Conservation (phyloP, 768 basidiomycete species). For the Sarcodon aspratus region DNA sequence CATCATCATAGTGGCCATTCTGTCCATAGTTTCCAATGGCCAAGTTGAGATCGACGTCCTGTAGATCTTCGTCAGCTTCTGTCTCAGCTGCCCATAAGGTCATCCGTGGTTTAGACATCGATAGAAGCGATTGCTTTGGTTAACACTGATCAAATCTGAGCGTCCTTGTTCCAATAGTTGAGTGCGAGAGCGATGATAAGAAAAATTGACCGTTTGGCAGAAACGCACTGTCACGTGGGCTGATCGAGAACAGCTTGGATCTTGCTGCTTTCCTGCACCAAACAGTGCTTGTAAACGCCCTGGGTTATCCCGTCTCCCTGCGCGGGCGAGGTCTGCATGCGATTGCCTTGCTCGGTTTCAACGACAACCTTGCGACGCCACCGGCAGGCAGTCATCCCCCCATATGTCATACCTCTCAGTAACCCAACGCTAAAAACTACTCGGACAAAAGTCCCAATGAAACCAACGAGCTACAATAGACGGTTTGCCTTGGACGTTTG, state of each 20-base stretch:
- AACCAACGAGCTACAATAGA: not conserved
- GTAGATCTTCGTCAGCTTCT: slow-evolving; percentile 67
- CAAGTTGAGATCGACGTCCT: slow-evolving; percentile 59
- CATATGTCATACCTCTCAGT: not conserved
- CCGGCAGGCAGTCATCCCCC: not conserved
- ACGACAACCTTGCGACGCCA: not conserved
- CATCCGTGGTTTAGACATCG: slow-evolving; percentile 55
- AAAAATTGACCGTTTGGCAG: not conserved
- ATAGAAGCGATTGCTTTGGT: not conserved
- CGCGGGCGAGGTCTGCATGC: too few species aligned
- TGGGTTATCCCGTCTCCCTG: too few species aligned
- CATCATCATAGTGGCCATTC: slow-evolving; percentile 56
- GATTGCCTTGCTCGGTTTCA: not conserved
- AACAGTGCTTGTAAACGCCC: too few species aligned
- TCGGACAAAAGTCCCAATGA: not conserved
- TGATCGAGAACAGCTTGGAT: not conserved
- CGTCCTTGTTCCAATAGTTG: not conserved
- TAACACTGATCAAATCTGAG: too few species aligned
- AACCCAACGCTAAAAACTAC: not conserved
- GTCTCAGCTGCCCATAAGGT: slow-evolving; percentile 69
- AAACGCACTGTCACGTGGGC: not conserved
- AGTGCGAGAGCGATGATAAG: not conserved
- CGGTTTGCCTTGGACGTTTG: too few species aligned
- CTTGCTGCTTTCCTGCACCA: too few species aligned
- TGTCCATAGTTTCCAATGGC: slow-evolving; percentile 63